A percentile compares a stretch with the other conserved stretches of the same genome.
phyloP scores from a whole-genome alignment of 2,329 filamentous ascomycete species.

The Claviceps citrina region DNA sequence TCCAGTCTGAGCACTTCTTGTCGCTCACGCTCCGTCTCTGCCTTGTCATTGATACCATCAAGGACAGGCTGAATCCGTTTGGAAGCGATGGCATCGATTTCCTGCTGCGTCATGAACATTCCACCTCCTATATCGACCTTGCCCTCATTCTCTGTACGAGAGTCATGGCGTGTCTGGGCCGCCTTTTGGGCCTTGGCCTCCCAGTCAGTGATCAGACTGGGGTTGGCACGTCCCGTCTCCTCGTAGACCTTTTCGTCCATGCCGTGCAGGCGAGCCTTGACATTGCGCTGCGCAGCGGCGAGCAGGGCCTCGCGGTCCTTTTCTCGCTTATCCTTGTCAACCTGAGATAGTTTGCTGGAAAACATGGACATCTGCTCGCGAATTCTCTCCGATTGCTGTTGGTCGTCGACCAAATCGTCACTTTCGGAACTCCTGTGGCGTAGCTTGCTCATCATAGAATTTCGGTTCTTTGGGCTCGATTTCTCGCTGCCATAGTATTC shows the following conservation, averaged over 20 bases:
- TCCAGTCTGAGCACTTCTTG: slow-evolving; percentile 50
- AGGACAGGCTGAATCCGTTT: slow-evolving; percentile 67
- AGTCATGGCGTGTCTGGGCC: slow-evolving; percentile 49
- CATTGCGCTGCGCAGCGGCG: slow-evolving; percentile 69
- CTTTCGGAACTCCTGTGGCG: slow-evolving; percentile 48
- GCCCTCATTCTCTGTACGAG: slow-evolving; percentile 37
- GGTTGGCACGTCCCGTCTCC: slow-evolving; percentile 58
- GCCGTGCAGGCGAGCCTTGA: slow-evolving; percentile 58
- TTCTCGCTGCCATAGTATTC: slow-evolving; percentile 55
- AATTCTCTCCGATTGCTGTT: slow-evolving; percentile 55
- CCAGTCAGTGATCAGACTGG: slow-evolving; percentile 59
- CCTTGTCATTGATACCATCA: slow-evolving; percentile 69
- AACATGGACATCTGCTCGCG: slow-evolving; percentile 67
- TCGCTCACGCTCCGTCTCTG: slow-evolving; percentile 54
- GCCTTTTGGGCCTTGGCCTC: slow-evolving; percentile 58
- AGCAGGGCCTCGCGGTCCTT: slow-evolving; percentile 62
- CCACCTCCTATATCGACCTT: slow-evolving; percentile 63
- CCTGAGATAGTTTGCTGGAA: slow-evolving; percentile 48
- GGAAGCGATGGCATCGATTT: slow-evolving; percentile 66
- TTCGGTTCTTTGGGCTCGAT: slow-evolving; percentile 23
- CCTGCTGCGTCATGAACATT: slow-evolving; percentile 60
- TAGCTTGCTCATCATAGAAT: slow-evolving; percentile 38
- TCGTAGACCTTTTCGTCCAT: slow-evolving; percentile 72
- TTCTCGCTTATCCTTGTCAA: slow-evolving; percentile 59
- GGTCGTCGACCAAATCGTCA: slow-evolving; percentile 50